Evolutionary conservation across 2,329 filamentous ascomycete species (phyloP).

Genomic region (Coleophoma eucalyptorum): DNA sequence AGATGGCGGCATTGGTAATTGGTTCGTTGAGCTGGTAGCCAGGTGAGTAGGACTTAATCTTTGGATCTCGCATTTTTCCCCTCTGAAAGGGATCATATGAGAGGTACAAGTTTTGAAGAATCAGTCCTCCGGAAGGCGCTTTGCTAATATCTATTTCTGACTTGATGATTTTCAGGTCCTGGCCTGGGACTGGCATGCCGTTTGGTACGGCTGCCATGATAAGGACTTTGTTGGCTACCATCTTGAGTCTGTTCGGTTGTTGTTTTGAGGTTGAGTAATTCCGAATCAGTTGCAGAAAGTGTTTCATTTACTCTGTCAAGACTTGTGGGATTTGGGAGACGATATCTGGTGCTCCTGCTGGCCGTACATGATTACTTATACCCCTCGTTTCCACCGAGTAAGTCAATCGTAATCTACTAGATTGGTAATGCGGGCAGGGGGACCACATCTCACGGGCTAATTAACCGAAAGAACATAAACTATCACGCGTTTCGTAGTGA

Average conservation of each 20-base stretch:
- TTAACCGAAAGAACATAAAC: too few species aligned
- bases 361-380: too few species aligned
- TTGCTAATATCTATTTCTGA: constrained; percentile 62
- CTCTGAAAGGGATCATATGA: constrained; percentile 85
- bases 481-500: too few species aligned
- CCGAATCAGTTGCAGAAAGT: too few species aligned
- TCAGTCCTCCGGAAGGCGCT: constrained; percentile 60
- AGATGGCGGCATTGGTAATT: constrained; percentile 60
- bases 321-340: too few species aligned
- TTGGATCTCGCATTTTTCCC: constrained; percentile 64
- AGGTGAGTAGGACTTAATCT: constrained; percentile 61
- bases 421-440: too few species aligned
- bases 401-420: too few species aligned
- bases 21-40: constrained; percentile 57
- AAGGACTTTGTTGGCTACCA: constrained; percentile 64
- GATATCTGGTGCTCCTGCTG: too few species aligned
- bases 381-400: too few species aligned
- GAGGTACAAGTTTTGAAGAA: constrained; percentile 64
- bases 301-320: too few species aligned
- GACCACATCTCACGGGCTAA: too few species aligned
- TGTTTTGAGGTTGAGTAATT: neutral
- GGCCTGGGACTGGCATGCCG: constrained; percentile 62
- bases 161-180: constrained; percentile 63
- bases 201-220: constrained; percentile 66
- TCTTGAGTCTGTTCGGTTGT: constrained; percentile 8